Evolutionary conservation across 2,329 filamentous ascomycete species (phyloP).

Genomic region (Fusarium praegraminearum): DNA sequence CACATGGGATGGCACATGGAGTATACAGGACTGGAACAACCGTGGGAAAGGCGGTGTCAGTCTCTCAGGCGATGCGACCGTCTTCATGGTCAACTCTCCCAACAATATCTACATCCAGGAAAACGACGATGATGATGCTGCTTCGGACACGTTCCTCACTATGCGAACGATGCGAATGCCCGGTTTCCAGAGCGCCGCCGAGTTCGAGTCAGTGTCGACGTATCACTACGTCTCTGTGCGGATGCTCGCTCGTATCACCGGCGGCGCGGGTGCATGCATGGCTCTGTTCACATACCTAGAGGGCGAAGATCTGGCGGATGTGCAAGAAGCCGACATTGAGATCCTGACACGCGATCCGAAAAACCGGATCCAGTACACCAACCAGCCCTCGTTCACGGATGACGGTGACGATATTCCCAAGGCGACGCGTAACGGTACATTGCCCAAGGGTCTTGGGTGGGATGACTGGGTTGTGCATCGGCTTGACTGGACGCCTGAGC

Average conservation of each 20-base stretch:
- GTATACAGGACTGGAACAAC: constrained; percentile 58
- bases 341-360: constrained; percentile 61
- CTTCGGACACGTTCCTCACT: constrained; percentile 59
- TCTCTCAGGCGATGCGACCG: constrained; percentile 46
- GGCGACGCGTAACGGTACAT: constrained; percentile 62
- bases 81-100: constrained; percentile 57
- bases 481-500: constrained; percentile 68
- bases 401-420: constrained; percentile 58
- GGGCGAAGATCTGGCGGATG: constrained; percentile 51
- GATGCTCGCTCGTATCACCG: constrained; percentile 64
- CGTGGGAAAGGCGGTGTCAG: constrained; percentile 49
- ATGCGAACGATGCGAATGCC: constrained; percentile 60
- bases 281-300: constrained; percentile 66
- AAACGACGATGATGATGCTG: constrained; percentile 52
- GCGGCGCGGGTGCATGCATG: constrained; percentile 62
- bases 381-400: constrained; percentile 66
- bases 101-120: constrained; percentile 62
- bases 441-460: constrained; percentile 60
- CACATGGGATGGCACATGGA: constrained; percentile 55
- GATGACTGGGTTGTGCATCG: constrained; percentile 69
- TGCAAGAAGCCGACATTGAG: constrained; percentile 67
- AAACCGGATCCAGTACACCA: constrained; percentile 66
- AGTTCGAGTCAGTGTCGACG: constrained; percentile 57
- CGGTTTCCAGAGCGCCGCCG: constrained; percentile 61
- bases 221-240: constrained; percentile 56